Percentiles rank a stretch among this genome's conserved stretches.
Conservation (phyloP, 805 yeast genomes). For the Saccharomycopsis microspora region DNA sequence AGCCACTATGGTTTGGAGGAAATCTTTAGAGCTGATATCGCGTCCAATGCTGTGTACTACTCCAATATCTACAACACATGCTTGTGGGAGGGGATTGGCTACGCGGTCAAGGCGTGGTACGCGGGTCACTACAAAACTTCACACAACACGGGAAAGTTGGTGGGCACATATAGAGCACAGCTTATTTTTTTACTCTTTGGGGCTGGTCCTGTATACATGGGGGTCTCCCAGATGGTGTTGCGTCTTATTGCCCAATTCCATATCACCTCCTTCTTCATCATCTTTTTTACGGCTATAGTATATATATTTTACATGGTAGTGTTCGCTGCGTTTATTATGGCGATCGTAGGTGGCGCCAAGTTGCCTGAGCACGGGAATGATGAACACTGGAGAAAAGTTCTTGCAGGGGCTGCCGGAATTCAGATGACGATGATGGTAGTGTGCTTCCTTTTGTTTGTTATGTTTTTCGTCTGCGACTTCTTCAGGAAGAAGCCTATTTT, state of each 20-base stretch:
- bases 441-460: not conserved
- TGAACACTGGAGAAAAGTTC: not conserved
- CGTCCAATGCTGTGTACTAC: too few relatives aligned
- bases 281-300: too few relatives aligned
- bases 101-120: not conserved
- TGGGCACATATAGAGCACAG: not conserved
- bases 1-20: too few relatives aligned
- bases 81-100: not conserved
- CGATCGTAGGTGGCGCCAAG: not conserved
- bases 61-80: too few relatives aligned
- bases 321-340: not conserved
- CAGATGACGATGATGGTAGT: not conserved
- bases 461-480: not conserved
- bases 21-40: too few relatives aligned
- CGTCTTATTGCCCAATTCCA: not conserved
- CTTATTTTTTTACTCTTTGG: not conserved
- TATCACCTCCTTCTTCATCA: too few relatives aligned
- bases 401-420: not conserved
- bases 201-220: not conserved
- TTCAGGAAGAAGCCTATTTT: too few relatives aligned
- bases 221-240: not conserved
- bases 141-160: not conserved
- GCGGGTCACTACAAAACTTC: not conserved
- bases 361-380: not conserved
- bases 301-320: not conserved